These are phyloP conservation scores for Penicillium longicatenatum DNA, from an alignment of 495 filamentous ascomycete genomes.

Conservation along the genomic window DNA sequence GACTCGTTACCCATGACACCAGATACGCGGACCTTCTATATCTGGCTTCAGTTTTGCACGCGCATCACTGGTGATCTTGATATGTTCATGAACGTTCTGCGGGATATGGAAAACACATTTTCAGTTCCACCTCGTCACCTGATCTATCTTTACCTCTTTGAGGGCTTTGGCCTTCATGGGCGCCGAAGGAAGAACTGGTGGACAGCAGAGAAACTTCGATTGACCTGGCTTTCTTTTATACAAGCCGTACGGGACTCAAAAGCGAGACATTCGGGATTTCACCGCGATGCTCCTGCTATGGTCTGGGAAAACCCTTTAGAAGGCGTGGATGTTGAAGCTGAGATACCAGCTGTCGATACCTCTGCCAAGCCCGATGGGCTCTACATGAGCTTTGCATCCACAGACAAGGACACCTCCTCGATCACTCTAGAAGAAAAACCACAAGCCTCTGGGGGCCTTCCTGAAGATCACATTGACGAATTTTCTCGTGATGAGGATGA, in stretches of 20 bases:
- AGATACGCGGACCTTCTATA: conserved; percentile 49
- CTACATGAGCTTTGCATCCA: conserved; percentile 35
- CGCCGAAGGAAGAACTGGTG: conserved; percentile 40
- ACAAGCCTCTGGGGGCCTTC: neutral
- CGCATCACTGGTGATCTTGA: conserved; percentile 38
- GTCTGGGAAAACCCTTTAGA: conserved; percentile 44
- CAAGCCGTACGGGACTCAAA: conserved; percentile 58
- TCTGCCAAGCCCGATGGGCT: conserved; percentile 18
- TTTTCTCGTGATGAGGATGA: neutral
- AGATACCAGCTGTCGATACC: neutral
- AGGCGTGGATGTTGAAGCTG: conserved; percentile 3
- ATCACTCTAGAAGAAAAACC: neutral
- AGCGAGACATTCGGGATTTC: conserved; percentile 42
- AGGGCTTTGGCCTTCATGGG: conserved; percentile 67
- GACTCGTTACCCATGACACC: conserved; percentile 41
- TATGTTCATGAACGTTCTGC: conserved; percentile 37
- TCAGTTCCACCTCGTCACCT: conserved; percentile 42
- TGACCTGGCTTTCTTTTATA: conserved; percentile 44
- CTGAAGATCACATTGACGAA: neutral
- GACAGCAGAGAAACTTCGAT: conserved; percentile 59
- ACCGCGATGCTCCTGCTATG: conserved; percentile 19
- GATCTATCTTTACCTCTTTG: conserved; percentile 59
- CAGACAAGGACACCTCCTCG: conserved; percentile 5
- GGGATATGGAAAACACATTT: conserved; percentile 44
- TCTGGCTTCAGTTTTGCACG: conserved; percentile 42